Evolutionary conservation across 257 asterid species (phyloP).

Genomic region (Echites panduratus): DNA sequence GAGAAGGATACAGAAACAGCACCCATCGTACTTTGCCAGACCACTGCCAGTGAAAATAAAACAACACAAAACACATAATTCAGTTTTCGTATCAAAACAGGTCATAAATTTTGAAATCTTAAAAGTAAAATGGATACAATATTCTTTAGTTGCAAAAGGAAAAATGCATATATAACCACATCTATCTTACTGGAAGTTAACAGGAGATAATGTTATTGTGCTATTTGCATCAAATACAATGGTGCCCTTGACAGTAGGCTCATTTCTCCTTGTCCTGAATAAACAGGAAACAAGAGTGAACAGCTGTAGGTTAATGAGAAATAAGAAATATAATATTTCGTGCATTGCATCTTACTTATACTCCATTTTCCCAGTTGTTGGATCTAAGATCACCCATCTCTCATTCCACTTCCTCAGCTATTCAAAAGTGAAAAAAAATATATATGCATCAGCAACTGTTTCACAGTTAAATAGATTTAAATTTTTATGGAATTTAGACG

Average conservation of each 20-base stretch:
- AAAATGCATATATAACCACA: not conserved
- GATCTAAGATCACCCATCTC: slow-evolving; percentile 97
- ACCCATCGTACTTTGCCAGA: slow-evolving; percentile 84
- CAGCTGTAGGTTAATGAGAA: slow-evolving; percentile 9
- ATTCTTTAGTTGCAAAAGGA: not conserved
- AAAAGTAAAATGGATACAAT: not conserved
- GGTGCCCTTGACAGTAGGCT: slow-evolving; percentile 81
- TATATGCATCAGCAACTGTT: slow-evolving; percentile 8
- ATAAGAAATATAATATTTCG: slow-evolving; percentile 5
- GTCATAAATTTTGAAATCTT: not conserved
- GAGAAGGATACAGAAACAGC: slow-evolving; percentile 94
- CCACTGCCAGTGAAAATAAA: slow-evolving; percentile 52
- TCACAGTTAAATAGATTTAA: not conserved
- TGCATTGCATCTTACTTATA: slow-evolving; percentile 62
- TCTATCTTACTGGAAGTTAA: slow-evolving; percentile 85
- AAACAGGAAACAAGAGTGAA: slow-evolving; percentile 19
- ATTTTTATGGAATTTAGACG: not conserved
- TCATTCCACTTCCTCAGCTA: slow-evolving; percentile 98
- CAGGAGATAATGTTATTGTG: slow-evolving; percentile 86
- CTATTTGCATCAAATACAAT: slow-evolving; percentile 86
- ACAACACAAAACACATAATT: slow-evolving; percentile 18
- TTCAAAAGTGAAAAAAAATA: slow-evolving; percentile 21
- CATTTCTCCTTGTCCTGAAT: slow-evolving; percentile 77
- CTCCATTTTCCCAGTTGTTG: slow-evolving; percentile 98
- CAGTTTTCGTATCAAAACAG: slow-evolving; percentile 11